phyloP scores from a whole-genome alignment of 2,329 filamentous ascomycete species.

The Ophiostoma perfectum region DNA sequence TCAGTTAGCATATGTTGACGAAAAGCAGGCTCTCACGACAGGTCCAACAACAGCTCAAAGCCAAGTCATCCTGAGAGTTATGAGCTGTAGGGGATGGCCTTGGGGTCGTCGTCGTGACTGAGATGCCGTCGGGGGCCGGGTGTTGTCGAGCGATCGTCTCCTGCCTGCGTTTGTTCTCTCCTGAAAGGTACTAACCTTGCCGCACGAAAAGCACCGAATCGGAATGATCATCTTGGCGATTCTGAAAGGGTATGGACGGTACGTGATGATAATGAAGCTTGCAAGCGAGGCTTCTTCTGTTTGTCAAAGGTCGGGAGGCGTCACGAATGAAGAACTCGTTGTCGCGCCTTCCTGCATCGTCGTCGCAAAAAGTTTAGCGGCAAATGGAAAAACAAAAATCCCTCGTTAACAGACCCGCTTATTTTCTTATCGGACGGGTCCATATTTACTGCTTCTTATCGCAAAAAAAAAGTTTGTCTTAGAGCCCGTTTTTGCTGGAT shows the following conservation, averaged over 20 bases:
- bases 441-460: constrained; percentile 23
- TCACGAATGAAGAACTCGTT: not conserved
- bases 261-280: not conserved
- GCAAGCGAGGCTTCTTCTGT: not conserved
- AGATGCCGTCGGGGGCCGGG: not conserved
- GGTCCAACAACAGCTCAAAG: too few species aligned
- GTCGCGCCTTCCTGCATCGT: constrained; percentile 4
- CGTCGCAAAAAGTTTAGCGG: constrained; percentile 23
- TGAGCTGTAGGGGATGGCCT: not conserved
- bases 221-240: constrained; percentile 79
- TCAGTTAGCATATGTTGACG: constrained; percentile 29
- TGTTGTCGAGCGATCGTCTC: not conserved
- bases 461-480: constrained; percentile 24
- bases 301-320: not conserved
- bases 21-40: not conserved
- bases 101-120: not conserved
- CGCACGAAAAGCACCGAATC: constrained; percentile 96
- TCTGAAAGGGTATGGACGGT: not conserved
- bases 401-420: constrained; percentile 12
- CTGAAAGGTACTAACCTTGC: constrained; percentile 64
- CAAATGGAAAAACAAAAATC: constrained; percentile 22
- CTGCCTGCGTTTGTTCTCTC: not conserved
- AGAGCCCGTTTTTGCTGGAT: constrained; percentile 1
- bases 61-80: too few species aligned
- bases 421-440: constrained; percentile 25